Base-by-base conservation (phyloP, 2,329 filamentous ascomycete species). In the Pseudocercospora pini-densiflorae region DNA sequence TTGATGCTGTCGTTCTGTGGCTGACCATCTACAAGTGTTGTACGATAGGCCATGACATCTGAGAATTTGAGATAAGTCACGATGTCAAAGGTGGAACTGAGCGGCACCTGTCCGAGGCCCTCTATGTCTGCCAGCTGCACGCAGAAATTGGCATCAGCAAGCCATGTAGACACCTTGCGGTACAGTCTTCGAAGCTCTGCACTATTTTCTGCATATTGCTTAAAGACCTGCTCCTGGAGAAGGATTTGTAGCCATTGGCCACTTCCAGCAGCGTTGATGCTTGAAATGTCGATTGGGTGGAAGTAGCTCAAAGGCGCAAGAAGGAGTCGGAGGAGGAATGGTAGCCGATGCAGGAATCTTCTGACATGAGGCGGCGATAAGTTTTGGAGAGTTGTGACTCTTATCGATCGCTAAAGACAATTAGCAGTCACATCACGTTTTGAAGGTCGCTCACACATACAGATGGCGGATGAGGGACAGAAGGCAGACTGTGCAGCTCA, bases 71-170 rank as follows among this genome's bases (percentile, higher is more conserved):
- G 77, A 57, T 80, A 77, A 59, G 76, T 79, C 43, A 79, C 74
- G 59, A 86, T 86, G 62, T 85, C 81, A 72, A 82, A 84, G 19
- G 73, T 75, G 1, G 83, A 81, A 65, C 81, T 80, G 59, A 86
- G 74, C 1, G 85, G 84, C 0, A 86, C 83, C 43, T 82, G 80
- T 0, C 81, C 82, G 3, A 81, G 74, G 23, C 80, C 82, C 4
- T 77, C 76, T 27, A 87, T 79, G 16, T 80, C 77, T n/a, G 74
- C 78, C 0, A 86, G 71, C 57, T 85, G 78, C 4, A 86, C 73
- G n/a, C 81, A 81, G 69, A 86, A 86, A 64, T 85, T 86, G 14
- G 84, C 84, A 55, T 85, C 81, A 1, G 81, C 76, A 14, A 86
- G 80, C 83, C 84, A 87, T 5, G 78, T 72, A 1, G 81, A 81